Base-by-base conservation (phyloP, 2,329 filamentous ascomycete species). In the Rutstroemia sp. region DNA sequence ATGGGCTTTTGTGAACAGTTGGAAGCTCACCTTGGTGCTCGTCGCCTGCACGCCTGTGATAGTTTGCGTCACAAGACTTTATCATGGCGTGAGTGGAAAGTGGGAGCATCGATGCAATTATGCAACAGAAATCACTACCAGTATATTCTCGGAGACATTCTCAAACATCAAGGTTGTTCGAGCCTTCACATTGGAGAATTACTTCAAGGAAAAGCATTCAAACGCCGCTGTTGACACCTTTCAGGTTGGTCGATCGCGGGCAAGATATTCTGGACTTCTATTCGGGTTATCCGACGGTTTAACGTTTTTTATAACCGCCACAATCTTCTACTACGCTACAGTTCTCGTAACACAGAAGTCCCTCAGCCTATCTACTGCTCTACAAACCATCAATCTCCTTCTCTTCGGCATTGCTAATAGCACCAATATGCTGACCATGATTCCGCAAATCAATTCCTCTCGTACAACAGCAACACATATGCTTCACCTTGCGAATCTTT, bases 321-420 rank as follows among this genome's bases (percentile, higher is more conserved):
- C 95, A 3, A 80, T 95, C 9, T 94, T 96, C 68, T 96, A 87
- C 73, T 95, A 92, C 67, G 89, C 88, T 2, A 82, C 84, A 0
- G 72, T 79, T 0, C 75, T 95, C 10, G 77, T 88, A 5, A 75
- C 77, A 0, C 69, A 71, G 45, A 67, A 73, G 9, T 71, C 78
- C 41, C 71, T 73, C 61, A 76, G 74, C 0, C 78, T 86, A 0
- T 75, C 78, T 1, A 73, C 78, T 1, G 79, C 94, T 17, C 73
- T 95, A 27, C 82, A 86, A 58, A 88, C 94, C 0, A 84, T 94
- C 64, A 87, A 91, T 37, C 78, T 96, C 53, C 78, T 97, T 1
- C 78, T 96, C n/a, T 88, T 96, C 68, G 86, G 88, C 59, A 82
- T 95, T 56, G 83, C 85, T 10, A 89, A 87, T 10, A 82, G 88